Percentiles rank a stretch among this genome's conserved stretches.
Evolutionary conservation across 2,329 filamentous ascomycete species (phyloP).

Genomic region (Aspergillus bombycis): DNA sequence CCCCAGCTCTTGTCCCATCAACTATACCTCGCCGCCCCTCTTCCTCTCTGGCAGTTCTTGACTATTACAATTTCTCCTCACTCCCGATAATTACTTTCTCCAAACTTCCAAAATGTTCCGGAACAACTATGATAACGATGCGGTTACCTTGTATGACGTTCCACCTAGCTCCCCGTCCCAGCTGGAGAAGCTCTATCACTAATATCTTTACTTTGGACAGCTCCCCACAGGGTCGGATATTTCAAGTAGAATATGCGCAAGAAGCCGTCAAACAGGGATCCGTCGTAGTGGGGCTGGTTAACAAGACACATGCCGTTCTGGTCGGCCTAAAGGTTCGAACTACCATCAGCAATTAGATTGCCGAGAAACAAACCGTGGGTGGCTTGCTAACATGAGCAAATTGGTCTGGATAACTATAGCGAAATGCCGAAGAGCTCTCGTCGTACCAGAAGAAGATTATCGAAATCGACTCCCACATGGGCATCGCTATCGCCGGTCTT

Average conservation of each 20-base stretch:
- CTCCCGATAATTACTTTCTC: background rate
- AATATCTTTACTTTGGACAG: constrained; percentile 50
- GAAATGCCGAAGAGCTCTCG: constrained; percentile 98
- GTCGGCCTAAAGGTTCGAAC: constrained; percentile 86
- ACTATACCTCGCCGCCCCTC: constrained; percentile 8
- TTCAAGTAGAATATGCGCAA: constrained; percentile 98
- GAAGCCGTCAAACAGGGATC: constrained; percentile 99
- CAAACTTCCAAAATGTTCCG: constrained; percentile 73
- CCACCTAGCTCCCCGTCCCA: constrained; percentile 42
- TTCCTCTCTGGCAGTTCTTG: constrained; percentile 14
- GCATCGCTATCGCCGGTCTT: constrained; percentile 92
- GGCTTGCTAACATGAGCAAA: background rate
- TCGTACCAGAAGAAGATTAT: constrained; percentile 99
- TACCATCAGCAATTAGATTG: background rate
- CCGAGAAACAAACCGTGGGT: background rate
- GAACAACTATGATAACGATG: constrained; percentile 99
- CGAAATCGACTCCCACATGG: constrained; percentile 91
- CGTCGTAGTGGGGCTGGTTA: constrained; percentile 93
- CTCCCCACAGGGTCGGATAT: constrained; percentile 98
- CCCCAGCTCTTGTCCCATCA: constrained; percentile 6
- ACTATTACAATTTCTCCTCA: constrained; percentile 12
- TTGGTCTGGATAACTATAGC: constrained; percentile 54
- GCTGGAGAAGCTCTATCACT: constrained; percentile 17
- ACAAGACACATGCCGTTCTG: constrained; percentile 96
- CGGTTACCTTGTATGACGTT: constrained; percentile 85